Conservation (phyloP, 148 eudicot species). For the Camellia lanceoleosa region DNA sequence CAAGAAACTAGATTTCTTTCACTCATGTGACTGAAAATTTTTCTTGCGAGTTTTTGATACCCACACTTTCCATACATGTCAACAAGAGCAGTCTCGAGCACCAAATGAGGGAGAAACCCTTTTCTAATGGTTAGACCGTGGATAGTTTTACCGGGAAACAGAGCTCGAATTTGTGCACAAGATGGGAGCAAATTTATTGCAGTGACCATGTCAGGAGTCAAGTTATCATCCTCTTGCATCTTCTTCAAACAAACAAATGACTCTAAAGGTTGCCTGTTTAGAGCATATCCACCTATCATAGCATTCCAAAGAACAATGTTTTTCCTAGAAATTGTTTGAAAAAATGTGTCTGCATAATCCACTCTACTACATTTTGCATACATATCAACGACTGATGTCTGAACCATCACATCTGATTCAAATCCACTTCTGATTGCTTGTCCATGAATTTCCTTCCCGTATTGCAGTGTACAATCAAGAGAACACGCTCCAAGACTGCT, state of each 20-base stretch:
- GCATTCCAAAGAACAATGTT: constrained; percentile 57
- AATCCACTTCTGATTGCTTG: constrained; percentile 43
- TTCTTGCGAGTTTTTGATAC: constrained; percentile 32
- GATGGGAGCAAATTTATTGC: constrained; percentile 61
- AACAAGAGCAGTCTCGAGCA: constrained; percentile 53
- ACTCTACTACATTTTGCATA: constrained; percentile 57
- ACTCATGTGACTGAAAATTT: constrained; percentile 34
- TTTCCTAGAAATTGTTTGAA: constrained; percentile 28
- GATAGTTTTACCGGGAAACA: constrained; percentile 42
- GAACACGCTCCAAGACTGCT: constrained; percentile 61
- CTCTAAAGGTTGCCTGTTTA: constrained; percentile 30
- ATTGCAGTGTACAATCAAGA: constrained; percentile 28
- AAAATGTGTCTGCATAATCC: constrained; percentile 44
- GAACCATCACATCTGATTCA: constrained; percentile 49
- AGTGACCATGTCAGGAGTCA: constrained; percentile 51
- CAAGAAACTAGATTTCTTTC: constrained; percentile 46
- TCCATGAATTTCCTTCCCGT: constrained; percentile 66
- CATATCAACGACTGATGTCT: constrained; percentile 70
- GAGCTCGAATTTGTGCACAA: constrained; percentile 49
- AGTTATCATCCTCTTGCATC: constrained; percentile 42
- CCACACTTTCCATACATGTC: constrained; percentile 66
- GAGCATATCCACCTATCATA: constrained; percentile 51
- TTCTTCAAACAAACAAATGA: constrained; percentile 50
- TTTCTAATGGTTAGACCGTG: constrained; percentile 49
- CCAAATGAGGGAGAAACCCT: constrained; percentile 41